phyloP scores from a whole-genome alignment of 345 rosid genomes.

The Xanthoceras sorbifolium region DNA sequence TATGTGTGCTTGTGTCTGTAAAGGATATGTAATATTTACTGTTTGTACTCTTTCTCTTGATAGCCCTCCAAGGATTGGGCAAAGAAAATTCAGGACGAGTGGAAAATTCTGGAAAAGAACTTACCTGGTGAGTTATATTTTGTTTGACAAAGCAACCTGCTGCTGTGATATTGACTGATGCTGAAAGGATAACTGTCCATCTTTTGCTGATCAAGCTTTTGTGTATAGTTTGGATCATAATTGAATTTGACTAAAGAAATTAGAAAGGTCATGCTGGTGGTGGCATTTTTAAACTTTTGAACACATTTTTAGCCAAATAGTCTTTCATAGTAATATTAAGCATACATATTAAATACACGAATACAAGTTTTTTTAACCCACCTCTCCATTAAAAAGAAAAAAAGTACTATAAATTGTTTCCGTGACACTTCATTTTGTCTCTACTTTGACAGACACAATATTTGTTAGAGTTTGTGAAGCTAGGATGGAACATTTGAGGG shows the following conservation, averaged over 20 bases:
- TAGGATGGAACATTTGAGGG: slow-evolving; percentile 61
- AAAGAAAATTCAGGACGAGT: slow-evolving; percentile 53
- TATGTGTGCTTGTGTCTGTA: not conserved
- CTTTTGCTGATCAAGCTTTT: not conserved
- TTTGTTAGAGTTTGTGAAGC: slow-evolving; percentile 57
- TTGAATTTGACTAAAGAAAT: not conserved
- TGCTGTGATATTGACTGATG: not conserved
- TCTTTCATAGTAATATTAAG: not conserved
- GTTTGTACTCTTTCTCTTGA: not conserved
- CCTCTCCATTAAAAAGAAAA: not conserved
- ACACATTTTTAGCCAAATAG: not conserved
- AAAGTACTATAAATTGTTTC: not conserved
- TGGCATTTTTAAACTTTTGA: not conserved
- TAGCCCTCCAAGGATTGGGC: slow-evolving; percentile 51
- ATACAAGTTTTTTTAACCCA: not conserved
- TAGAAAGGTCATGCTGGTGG: not conserved
- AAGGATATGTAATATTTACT: not conserved
- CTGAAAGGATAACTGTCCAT: not conserved
- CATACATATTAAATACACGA: slow-evolving; percentile 5
- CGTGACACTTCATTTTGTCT: not conserved
- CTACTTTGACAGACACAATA: slow-evolving; percentile 40
- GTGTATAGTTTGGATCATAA: not conserved
- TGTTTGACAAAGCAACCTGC: not conserved
- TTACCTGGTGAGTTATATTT: slow-evolving; percentile 47
- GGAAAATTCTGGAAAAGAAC: slow-evolving; percentile 52